These are phyloP conservation scores for Nematocida sp. DNA, from an alignment of 371 early-diverging fungal genomes.

Conservation along the genomic window DNA sequence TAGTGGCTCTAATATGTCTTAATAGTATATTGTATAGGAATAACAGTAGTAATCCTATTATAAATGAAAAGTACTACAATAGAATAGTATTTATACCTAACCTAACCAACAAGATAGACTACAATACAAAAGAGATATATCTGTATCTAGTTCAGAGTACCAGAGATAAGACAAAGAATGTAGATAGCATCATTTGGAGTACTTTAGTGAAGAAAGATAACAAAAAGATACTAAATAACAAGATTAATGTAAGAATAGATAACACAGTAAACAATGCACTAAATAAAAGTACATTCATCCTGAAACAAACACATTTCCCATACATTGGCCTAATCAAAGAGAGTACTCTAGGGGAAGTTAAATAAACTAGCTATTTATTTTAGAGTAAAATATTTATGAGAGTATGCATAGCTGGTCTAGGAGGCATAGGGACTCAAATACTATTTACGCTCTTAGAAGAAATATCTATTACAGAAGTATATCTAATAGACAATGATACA, in stretches of 20 bases:
- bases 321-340: slow-evolving; percentile 44
- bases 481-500: slow-evolving; percentile 22
- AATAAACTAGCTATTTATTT: neutral
- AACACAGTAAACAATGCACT: slow-evolving; percentile 8
- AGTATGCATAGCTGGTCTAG: slow-evolving; percentile 31
- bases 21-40: slow-evolving; percentile 7
- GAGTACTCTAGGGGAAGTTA: slow-evolving; percentile 38
- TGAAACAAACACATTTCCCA: slow-evolving; percentile 33
- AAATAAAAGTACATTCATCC: neutral
- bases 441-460: neutral
- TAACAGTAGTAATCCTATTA: neutral
- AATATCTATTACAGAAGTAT: neutral
- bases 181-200: slow-evolving; percentile 28
- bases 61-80: neutral
- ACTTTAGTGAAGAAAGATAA: slow-evolving; percentile 19
- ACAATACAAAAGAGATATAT: slow-evolving; percentile 43
- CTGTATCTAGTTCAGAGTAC: slow-evolving; percentile 40
- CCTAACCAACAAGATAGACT: slow-evolving; percentile 16
- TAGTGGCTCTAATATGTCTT: neutral
- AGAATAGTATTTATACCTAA: slow-evolving; percentile 28
- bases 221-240: neutral
- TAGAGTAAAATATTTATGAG: too few relatives aligned
- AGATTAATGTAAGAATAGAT: neutral
- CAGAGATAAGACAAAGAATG: neutral
- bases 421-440: slow-evolving; percentile 25